A percentile compares a stretch with the other conserved stretches of the same genome.
Conservation (phyloP, 2,329 filamentous ascomycete species). For the Aplosporella prunicola region DNA sequence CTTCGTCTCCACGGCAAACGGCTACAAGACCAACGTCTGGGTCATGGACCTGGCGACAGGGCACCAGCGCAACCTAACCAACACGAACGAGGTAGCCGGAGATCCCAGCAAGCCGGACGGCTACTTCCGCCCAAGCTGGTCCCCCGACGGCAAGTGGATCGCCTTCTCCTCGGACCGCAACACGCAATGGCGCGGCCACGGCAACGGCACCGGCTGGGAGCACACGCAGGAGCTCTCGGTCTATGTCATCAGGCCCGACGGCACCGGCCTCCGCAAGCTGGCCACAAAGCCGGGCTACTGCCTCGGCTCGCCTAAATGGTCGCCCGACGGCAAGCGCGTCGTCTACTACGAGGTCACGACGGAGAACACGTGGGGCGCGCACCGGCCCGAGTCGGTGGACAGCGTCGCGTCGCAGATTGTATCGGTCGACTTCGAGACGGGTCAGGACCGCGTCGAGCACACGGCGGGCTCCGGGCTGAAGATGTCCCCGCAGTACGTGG, state of each 20-base stretch:
- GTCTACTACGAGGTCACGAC: conserved; percentile 30
- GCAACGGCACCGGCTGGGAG: conserved; percentile 32
- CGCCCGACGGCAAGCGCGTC: conserved; percentile 14
- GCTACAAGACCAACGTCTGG: conserved; percentile 33
- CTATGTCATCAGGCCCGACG: conserved; percentile 32
- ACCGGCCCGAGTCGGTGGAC: conserved; percentile 18
- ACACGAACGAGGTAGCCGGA: conserved; percentile 18
- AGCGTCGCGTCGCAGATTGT: conserved; percentile 24
- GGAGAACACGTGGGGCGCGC: conserved; percentile 31
- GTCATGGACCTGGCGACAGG: conserved; percentile 30
- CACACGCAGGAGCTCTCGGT: conserved; percentile 34
- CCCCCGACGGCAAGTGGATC: conserved; percentile 34
- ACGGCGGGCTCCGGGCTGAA: conserved; percentile 22
- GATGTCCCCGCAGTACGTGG: conserved; percentile 19
- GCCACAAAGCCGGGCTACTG: conserved; percentile 25
- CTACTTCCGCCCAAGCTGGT: conserved; percentile 33
- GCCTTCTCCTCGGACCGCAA: conserved; percentile 35
- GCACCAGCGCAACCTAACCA: conserved; percentile 27
- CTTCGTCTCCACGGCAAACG: conserved; percentile 32
- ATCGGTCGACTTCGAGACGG: conserved; percentile 33
- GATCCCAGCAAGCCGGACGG: conserved; percentile 23
- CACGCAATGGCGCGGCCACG: conserved; percentile 34
- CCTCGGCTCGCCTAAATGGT: conserved; percentile 31
- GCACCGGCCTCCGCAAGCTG: conserved; percentile 29
- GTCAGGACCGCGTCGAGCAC: conserved; percentile 23